Base-by-base conservation (phyloP, 2,329 filamentous ascomycete species). In the Macrophomina tecta region DNA sequence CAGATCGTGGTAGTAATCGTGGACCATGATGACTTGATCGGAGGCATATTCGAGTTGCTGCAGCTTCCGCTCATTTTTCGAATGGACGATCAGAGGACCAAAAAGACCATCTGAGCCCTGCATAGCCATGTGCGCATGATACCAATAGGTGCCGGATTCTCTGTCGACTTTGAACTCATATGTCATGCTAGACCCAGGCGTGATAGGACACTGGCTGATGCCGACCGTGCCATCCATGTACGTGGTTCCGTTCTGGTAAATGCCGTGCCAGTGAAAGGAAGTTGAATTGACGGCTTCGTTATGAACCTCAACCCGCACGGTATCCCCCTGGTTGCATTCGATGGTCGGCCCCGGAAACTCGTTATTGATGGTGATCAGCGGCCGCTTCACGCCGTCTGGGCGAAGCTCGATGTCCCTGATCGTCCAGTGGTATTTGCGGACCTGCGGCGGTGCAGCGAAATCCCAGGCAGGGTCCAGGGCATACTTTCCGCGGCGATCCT, bases 61-160 rank as follows among this genome's bases (percentile, higher is more conserved):
- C 36, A 79, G 46, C 16, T 70, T 76, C 11, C 84, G 82, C 64
- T 86, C 77, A 56, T 83, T 79, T 45, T 76, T 73, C 28, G 42
- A 82, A 60, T 91, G 86, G 16, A 91, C 81, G 63, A 91, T 85
- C 23, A 91, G 77, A 0, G 89, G 84, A 0, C 85, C 89, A 30
- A 89, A 83, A 3, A 91, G 81, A 7, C 90, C 90, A 74, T 92
- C 90, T 1, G 90, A 89, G 69, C 91, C 91, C 74, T 91, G 89
- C 32, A 85, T 87, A 69, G 83, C 82, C 28, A 84, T 84, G 73
- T 92, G 90, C 2, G 88, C 90, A 74, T 92, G 90, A 71, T 93
- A 94, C 91, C 91, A 93, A 77, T 92, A 93, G 0, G 90, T 91
- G 32, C 91, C 91, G 0, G 88, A 60, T 32, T 69, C 68, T 84